phyloP scores from a whole-genome alignment of 73 alveolate genomes.

The Symbiodinium pilosum region DNA sequence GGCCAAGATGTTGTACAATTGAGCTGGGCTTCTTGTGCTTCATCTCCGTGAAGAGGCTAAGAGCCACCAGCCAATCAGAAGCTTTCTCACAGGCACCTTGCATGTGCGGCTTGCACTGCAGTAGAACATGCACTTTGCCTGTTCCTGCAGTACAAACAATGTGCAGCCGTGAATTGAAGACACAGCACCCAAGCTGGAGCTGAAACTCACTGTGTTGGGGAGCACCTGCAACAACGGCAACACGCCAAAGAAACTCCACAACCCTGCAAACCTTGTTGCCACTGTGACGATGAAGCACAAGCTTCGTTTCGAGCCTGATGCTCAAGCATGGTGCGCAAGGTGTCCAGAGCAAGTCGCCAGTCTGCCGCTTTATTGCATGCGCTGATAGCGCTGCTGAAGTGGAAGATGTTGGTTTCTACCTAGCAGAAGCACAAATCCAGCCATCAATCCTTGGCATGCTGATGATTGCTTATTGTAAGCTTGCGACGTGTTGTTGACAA shows the following conservation, averaged over 20 bases:
- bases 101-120: not conserved
- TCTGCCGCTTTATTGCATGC: slow-evolving; percentile 28
- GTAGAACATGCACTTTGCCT: not conserved
- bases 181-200: slow-evolving; percentile 16
- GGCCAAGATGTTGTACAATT: too few relatives aligned
- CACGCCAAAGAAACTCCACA: not conserved
- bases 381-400: slow-evolving; percentile 69
- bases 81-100: slow-evolving; percentile 50
- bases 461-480: not conserved
- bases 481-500: not conserved
- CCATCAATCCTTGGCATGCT: not conserved
- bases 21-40: not conserved
- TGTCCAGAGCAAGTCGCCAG: slow-evolving; percentile 41
- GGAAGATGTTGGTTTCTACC: slow-evolving; percentile 82
- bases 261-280: not conserved
- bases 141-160: not conserved
- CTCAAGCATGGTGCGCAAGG: not conserved
- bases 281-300: not conserved
- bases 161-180: too few relatives aligned
- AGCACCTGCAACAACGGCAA: slow-evolving; percentile 28
- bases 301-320: not conserved
- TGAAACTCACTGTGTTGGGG: slow-evolving; percentile 32
- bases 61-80: slow-evolving; percentile 17
- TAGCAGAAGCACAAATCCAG: not conserved
- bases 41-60: slow-evolving; percentile 7